Percentiles rank a stretch among this genome's conserved stretches.
Conservation (phyloP, 208 protist genomes). For the Tritrichomonas musculus region DNA sequence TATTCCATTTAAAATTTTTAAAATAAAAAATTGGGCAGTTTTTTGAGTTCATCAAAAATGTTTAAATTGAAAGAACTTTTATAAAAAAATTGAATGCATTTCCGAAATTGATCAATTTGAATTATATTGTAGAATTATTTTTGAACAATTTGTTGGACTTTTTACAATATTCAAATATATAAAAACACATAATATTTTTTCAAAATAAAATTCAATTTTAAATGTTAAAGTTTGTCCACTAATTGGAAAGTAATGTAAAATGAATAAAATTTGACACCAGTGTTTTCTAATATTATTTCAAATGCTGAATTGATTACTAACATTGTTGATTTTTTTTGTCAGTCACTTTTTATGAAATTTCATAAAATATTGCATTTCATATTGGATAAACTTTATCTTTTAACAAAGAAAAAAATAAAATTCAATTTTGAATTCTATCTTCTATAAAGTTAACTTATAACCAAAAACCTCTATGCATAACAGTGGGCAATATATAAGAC, state of each 20-base stretch:
- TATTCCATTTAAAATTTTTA: constrained; percentile 35
- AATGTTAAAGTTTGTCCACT: not conserved
- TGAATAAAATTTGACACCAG: too few relatives aligned
- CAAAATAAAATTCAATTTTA: too few relatives aligned
- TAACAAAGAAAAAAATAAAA: not conserved
- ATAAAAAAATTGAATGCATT: not conserved
- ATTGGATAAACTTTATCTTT: not conserved
- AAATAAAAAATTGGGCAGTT: not conserved
- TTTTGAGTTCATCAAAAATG: too few relatives aligned
- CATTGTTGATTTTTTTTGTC: too few relatives aligned
- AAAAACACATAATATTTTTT: not conserved
- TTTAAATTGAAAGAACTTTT: not conserved
- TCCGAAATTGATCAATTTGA: not conserved
- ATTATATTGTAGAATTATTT: not conserved
- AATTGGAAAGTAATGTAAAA: not conserved
- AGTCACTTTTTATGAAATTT: not conserved
- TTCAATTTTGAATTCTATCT: not conserved
- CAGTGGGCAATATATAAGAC: not conserved
- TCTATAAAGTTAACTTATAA: not conserved
- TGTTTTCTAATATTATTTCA: too few relatives aligned
- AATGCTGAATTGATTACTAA: too few relatives aligned
- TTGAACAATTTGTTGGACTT: not conserved
- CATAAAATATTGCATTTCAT: not conserved
- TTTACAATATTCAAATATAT: not conserved
- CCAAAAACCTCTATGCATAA: not conserved